Evolutionary conservation across 2,329 filamentous ascomycete genomes (phyloP), one percentile per base, ranked within the genome.

Genomic region (Hortaea werneckii): DNA sequence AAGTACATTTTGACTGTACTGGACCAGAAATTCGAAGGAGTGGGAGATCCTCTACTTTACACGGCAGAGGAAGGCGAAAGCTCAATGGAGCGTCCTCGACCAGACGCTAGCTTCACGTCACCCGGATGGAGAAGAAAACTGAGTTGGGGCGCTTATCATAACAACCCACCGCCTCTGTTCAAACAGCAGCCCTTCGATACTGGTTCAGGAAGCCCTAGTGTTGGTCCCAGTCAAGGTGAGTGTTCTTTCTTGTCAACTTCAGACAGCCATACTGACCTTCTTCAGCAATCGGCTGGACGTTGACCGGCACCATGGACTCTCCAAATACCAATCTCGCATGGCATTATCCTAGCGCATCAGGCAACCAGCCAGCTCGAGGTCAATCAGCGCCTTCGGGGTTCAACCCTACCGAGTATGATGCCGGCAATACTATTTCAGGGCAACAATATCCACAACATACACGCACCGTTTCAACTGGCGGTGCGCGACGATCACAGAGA

Each of bases 281-380:
- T n/a, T 9, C 45, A 75, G 77, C 79, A 0, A 86, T 94, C 48
- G 87, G 86, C 1, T 94, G 85, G 83, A 88, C 86, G 6, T 68
- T 94, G n/a, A 87, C 87, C 0, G 87, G 87, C 10, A 90, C 83
- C 1, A 88, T 86, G 45, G 87, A 94, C 58, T 92, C 86, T 3
- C 83, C 86, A 1, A 88, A 81, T 51, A 87, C 87, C 0, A 92
- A 86, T 58, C 69, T 94, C 4, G 89, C 87, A 1, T 76, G 90
- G 46, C 78, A 94, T 59, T 94, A 87, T 60, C 81, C 85, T 49
- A 80, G 74, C 46, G 67, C 69, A 20, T 9, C 37, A 11, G 37
- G 37, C 8, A 20, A 4, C n/a, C 9, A 9, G 10, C 37, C 32
- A n/a, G 32, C 32, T n/a, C 32, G 32, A 9, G 32, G 32, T n/a